Evolutionary conservation across 1,284 basidiomycete species (phyloP), one percentile per base, ranked within the genome.

Genomic region (Cryptococcus wingfieldii): DNA sequence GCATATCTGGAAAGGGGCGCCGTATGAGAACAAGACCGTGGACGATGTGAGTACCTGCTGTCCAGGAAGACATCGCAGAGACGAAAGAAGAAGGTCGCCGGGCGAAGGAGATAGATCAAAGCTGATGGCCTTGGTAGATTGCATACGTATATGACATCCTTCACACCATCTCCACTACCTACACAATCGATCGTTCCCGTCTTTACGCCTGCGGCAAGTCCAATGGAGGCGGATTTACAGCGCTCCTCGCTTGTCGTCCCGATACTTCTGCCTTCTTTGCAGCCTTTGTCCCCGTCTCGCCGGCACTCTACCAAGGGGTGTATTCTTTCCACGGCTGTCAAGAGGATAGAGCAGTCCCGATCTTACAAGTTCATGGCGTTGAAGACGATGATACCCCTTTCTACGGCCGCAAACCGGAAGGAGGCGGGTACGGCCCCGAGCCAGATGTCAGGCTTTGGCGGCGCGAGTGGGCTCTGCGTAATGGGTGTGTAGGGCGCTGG

Each of bases 191-290:
- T 47, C 57, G 50, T 1, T n/a, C 38, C 16, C 48, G 66, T 7
- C 46, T 54, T 43, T 68, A 64, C 51, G 65, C 60, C 7, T 54
- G 31, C 10, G 66, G 66, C n/a, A 68, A 68, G 54, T 65, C 63
- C 14, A 65, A 68, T 47, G 63, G 66, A 18, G 66, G 61, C 0
- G 63, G 65, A 2, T 66, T 65, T 45, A 58, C 63, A 4, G 57
- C 59, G 12, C 46, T 58, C 14, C 49, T 65, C 13, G 61, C 63
- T 23, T 68, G 65, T 52, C 53, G 56, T n/a, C 60, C 53, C 13
- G 59, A 62, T 38, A 65, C 63, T 4, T 57, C 61, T 9, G 23
- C 43, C 14, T 47, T 68, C 47, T 68, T 68, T 53, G 66, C 66
- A 4, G 66, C 66, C 4, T 65, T 66, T 48, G 63, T 61, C 1